Evolutionary conservation across 1,139 yeast genomes (phyloP), one percentile per base, ranked within the genome.

Genomic region (Taphrina wiesneri): DNA sequence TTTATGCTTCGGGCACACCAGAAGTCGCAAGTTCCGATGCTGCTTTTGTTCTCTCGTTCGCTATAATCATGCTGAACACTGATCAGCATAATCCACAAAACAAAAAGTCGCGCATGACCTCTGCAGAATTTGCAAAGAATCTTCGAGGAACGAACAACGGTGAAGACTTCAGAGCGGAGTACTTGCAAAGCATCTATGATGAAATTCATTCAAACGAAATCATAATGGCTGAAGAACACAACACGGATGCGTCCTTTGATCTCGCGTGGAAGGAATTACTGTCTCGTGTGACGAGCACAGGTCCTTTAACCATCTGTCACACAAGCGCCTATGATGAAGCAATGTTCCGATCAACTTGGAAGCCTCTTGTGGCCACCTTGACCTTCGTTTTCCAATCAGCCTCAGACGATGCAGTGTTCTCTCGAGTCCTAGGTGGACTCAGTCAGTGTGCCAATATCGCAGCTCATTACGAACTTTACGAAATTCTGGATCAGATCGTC

Each of bases 201-300:
- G 88, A 96, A 0, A 92, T 95, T 67, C 83, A 85, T 70, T 90
- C 87, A 66, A 84, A 89, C 63, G 99, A 95, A 76, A 93, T 93
- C 70, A 90, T 95, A 65, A 90, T 95, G 92, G 98, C 99, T 0
- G 99, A 93, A 72, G 99, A 95, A 74, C 98, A 92, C 73, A 91
- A 90, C 47, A 81, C 80, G 19, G 87, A 86, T 36, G 91, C 88
- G 73, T 88, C 96, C 86, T 93, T 92, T 77, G 98, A 92, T 74
- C 93, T 89, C 73, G 86, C 88, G 19, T 95, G 99, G 99, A 88
- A 88, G 72, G 88, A 89, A 70, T 78, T 90, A 70, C 84, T 92
- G 64, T 83, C 90, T 1, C 74, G 71, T 69, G 73, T 72, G 9
- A 72, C 71, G 36, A 71, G 71, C 34, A 75, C 77, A 3, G 78